Conservation (phyloP, 495 filamentous ascomycete species). For the Bombardia bombarda region DNA sequence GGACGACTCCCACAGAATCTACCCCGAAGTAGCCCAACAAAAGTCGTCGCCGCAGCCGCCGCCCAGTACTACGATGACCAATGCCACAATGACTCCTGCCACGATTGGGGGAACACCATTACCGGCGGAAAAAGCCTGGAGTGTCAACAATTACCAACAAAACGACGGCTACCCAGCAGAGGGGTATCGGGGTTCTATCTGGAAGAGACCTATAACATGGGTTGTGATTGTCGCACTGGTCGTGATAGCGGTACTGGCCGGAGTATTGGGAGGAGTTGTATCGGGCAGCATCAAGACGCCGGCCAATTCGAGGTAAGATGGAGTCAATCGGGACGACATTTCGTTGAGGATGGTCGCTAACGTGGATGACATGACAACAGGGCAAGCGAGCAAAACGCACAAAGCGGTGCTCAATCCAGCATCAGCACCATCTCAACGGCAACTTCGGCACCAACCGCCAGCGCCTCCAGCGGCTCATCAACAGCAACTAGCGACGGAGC, state of each 20-base stretch:
- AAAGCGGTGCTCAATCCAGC: not conserved
- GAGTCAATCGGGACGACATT: no score
- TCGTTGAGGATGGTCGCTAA: not conserved
- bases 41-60: not conserved
- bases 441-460: not conserved
- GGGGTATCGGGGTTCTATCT: not conserved
- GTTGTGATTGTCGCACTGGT: conserved; percentile 9
- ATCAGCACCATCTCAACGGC: not conserved
- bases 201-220: conserved; percentile 6
- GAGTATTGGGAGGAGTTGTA: conserved; percentile 11
- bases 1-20: not conserved
- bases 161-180: not conserved
- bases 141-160: no score
- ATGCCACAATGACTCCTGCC: not conserved
- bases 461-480: not conserved
- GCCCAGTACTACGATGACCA: not conserved
- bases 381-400: not conserved
- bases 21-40: not conserved
- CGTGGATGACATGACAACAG: not conserved
- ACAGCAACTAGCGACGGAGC: no score
- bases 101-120: not conserved
- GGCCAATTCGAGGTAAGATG: not conserved
- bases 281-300: conserved; percentile 13
- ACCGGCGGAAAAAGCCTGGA: not conserved
- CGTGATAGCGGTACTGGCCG: conserved; percentile 10